Evolutionary conservation across 495 filamentous ascomycete species (phyloP).

Genomic region (Aspergillus funiculosus): DNA sequence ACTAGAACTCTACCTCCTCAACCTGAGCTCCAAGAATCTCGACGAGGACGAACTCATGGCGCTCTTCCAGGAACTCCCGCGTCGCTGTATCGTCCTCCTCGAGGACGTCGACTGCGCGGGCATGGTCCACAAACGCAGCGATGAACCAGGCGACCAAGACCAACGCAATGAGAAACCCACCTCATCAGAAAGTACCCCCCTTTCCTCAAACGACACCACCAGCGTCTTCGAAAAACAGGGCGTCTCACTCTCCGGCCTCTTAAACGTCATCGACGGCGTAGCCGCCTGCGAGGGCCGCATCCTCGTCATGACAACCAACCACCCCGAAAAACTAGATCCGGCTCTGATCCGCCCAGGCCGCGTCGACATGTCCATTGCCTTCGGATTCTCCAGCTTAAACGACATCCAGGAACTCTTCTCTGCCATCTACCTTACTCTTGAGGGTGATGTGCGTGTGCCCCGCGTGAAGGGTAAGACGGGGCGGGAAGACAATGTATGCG

Average conservation of each 20-base stretch:
- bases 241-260: constrained; percentile 63
- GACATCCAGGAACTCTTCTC: constrained; percentile 65
- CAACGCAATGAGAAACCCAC: constrained; percentile 1
- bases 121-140: constrained; percentile 50
- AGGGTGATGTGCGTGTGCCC: constrained; percentile 21
- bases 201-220: not conserved
- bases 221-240: constrained; percentile 20
- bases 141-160: not conserved
- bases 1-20: constrained; percentile 43
- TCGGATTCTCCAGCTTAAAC: constrained; percentile 55
- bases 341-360: constrained; percentile 72
- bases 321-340: constrained; percentile 66
- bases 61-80: constrained; percentile 57
- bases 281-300: constrained; percentile 69
- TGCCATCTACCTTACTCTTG: constrained; percentile 56
- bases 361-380: constrained; percentile 68
- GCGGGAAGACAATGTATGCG: not conserved
- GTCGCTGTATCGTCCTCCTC: constrained; percentile 43
- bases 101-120: constrained; percentile 46
- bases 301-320: constrained; percentile 83
- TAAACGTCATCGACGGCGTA: constrained; percentile 81
- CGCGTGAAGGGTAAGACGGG: not conserved
- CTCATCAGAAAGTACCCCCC: too few relatives aligned
- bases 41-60: constrained; percentile 63
- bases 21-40: constrained; percentile 36